phyloP scores from a whole-genome alignment of 495 filamentous ascomycete species.

The Penicillium pulvis region DNA sequence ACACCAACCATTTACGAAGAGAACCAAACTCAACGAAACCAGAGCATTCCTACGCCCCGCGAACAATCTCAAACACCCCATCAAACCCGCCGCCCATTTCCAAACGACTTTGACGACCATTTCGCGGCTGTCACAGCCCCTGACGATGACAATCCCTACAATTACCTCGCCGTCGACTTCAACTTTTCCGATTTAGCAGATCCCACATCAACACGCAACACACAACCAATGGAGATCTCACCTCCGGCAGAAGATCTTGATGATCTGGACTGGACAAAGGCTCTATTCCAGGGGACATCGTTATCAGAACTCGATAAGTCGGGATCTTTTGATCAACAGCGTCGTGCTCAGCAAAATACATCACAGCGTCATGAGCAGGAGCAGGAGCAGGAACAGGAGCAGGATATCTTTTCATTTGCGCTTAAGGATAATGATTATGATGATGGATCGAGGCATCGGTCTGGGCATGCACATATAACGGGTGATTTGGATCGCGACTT shows the following conservation, averaged over 20 bases:
- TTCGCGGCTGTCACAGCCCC: conserved; percentile 18
- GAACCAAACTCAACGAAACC: conserved; percentile 7
- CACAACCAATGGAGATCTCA: conserved; percentile 12
- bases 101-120: conserved; percentile 34
- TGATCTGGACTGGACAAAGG: conserved; percentile 39
- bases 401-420: conserved; percentile 34
- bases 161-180: conserved; percentile 30
- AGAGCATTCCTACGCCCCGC: neutral
- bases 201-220: neutral
- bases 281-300: conserved; percentile 33
- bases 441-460: neutral
- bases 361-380: conserved; percentile 5
- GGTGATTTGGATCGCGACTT: conserved; percentile 48
- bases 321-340: neutral
- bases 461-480: conserved; percentile 33
- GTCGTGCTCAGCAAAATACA: conserved; percentile 4
- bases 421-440: conserved; percentile 17
- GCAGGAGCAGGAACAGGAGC: conserved; percentile 5
- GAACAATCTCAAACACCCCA: conserved; percentile 2
- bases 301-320: conserved; percentile 9
- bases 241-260: conserved; percentile 22
- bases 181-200: conserved; percentile 27
- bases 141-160: conserved; percentile 21
- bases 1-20: neutral
- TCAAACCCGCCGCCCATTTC: conserved; percentile 15